A percentile compares a stretch with the other conserved stretches of the same genome.
phyloP scores from a whole-genome alignment of 495 filamentous ascomycete genomes.

The Usnea hakonensis region DNA sequence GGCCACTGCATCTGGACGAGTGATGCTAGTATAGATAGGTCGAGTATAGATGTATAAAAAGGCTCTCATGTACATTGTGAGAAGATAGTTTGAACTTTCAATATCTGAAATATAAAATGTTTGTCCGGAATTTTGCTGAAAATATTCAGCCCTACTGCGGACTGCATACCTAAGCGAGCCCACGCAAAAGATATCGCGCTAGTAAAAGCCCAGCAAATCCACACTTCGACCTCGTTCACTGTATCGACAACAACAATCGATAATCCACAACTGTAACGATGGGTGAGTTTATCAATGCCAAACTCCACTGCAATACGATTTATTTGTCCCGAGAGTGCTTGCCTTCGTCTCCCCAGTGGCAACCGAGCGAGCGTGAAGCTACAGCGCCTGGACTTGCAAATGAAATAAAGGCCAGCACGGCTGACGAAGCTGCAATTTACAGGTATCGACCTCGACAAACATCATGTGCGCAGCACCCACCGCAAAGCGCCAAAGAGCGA shows the following conservation, averaged over 20 bases:
- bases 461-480: constrained; percentile 81
- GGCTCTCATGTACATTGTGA: not conserved
- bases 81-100: not conserved
- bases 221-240: constrained; percentile 6
- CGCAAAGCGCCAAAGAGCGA: constrained; percentile 95
- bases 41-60: not conserved
- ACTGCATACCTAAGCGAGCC: constrained; percentile 19
- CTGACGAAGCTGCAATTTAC: constrained; percentile 1
- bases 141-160: constrained; percentile 10
- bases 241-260: constrained; percentile 13
- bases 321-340: no score
- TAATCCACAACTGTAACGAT: constrained; percentile 15
- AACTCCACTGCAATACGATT: no score
- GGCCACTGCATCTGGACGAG: not conserved
- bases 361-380: not conserved
- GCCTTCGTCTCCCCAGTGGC: not conserved
- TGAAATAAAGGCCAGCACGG: not conserved
- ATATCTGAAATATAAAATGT: not conserved
- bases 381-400: not conserved
- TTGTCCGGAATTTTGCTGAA: no score
- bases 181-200: constrained; percentile 12
- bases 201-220: constrained; percentile 11
- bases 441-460: constrained; percentile 65
- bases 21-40: not conserved
- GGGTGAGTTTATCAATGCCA: constrained; percentile 14